These are phyloP conservation scores for Alternaria burnsii DNA, from an alignment of 2,329 filamentous ascomycete species.

Conservation along the genomic window DNA sequence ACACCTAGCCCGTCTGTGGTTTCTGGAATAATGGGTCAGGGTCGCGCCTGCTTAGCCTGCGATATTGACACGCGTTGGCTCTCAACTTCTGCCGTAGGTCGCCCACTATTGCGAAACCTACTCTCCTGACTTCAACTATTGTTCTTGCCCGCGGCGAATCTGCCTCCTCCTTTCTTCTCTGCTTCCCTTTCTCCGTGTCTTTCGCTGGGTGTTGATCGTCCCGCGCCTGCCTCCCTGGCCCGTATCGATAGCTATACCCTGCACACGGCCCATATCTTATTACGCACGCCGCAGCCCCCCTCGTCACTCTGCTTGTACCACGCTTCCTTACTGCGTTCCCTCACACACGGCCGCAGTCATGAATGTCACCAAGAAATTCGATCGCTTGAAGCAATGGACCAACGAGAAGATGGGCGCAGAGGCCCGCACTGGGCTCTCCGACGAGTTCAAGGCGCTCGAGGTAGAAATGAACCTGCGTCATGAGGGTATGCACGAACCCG, in stretches of 20 bases:
- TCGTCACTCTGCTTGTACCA: slow-evolving; percentile 14
- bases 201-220: slow-evolving; percentile 11
- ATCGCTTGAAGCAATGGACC: slow-evolving; percentile 97
- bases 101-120: slow-evolving; percentile 14
- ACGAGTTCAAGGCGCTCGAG: slow-evolving; percentile 91
- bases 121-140: not conserved
- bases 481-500: slow-evolving; percentile 68
- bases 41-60: slow-evolving; percentile 13
- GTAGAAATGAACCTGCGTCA: slow-evolving; percentile 88
- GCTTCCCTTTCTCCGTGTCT: not conserved
- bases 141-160: not conserved
- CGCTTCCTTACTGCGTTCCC: slow-evolving; percentile 3
- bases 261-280: slow-evolving; percentile 27
- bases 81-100: slow-evolving; percentile 5
- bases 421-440: slow-evolving; percentile 83
- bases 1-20: slow-evolving; percentile 4
- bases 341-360: slow-evolving; percentile 48
- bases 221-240: slow-evolving; percentile 24
- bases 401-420: slow-evolving; percentile 95
- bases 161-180: not conserved
- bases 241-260: slow-evolving; percentile 29
- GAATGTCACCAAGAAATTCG: slow-evolving; percentile 86
- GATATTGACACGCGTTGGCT: slow-evolving; percentile 19
- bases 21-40: slow-evolving; percentile 19
- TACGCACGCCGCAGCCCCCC: slow-evolving; percentile 21